Evolutionary conservation across 306 rosid genomes (phyloP), one percentile per base, ranked within the genome.

Genomic region (Adenanthera pavonina): DNA sequence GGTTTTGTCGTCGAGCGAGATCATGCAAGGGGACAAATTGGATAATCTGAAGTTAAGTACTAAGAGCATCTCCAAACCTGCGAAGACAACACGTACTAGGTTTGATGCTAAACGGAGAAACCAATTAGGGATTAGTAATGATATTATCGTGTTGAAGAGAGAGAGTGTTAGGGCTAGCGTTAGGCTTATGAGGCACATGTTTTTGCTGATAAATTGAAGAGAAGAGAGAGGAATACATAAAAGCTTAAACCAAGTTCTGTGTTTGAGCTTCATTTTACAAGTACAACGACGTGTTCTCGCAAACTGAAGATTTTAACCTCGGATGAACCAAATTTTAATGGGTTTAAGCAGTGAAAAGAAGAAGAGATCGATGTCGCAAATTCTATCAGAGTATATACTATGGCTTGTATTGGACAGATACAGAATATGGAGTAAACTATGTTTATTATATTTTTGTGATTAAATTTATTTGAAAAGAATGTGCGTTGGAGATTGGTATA

Each of bases 1-100:
- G 62, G 89, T 89, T 53, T 80, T 82, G 16, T 82, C 76, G 49
- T 85, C 89, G 16, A 78, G 13, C 10, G 73, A 51, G 53, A 87
- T 6, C 25, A 51, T 57, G 74, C 87, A 60, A 14, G 90, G 85
- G 20, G 83, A 72, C 34, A 89, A 69, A 48, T 78, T 75, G 54
- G 81, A 80, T 5, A 81, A 79, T 30, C 83, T 80, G 73, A 89
- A 89, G 60, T 75, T 77, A 0, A 86, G 43, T 4, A 36, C 73
- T 20, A 84, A n/a, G 44, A 67, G 16, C 30, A 43, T 56, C 8
- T 79, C 85, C 8, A n/a, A 9, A 19, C 75, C 20, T 25, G 78
- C 10, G 62, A 74, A n/a, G 4, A 46, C 0, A 52, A 83, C 7
- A 8, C 61, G 60, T 25, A 5, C 8, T 6, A 68, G 70, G 64